Percentiles rank a stretch among this genome's conserved stretches.
Evolutionary conservation across 805 yeast species (phyloP).

Genomic region (Metschnikowia drakensbergensis): DNA sequence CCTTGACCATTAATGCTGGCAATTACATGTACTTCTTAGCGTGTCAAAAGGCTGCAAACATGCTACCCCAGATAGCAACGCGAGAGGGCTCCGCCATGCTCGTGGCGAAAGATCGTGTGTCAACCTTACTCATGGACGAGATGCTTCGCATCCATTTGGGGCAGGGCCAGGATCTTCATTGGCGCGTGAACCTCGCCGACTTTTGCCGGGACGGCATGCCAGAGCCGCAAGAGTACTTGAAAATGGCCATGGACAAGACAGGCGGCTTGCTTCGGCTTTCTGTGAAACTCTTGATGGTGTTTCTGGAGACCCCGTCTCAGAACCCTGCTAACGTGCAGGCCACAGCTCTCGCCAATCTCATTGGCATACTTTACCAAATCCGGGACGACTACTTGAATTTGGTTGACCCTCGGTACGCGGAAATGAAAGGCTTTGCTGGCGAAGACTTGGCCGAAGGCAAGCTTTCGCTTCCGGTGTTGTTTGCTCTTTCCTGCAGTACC

Average conservation of each 20-base stretch:
- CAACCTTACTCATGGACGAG: constrained; percentile 59
- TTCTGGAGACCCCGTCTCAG: not conserved
- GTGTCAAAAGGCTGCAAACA: constrained; percentile 42
- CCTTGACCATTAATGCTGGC: constrained; percentile 78
- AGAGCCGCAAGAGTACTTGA: constrained; percentile 47
- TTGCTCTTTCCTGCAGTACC: constrained; percentile 24
- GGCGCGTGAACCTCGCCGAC: constrained; percentile 58
- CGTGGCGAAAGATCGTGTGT: constrained; percentile 2
- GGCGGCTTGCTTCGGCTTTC: constrained; percentile 85
- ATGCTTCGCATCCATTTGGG: constrained; percentile 81
- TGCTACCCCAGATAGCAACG: not conserved
- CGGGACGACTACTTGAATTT: constrained; percentile 81
- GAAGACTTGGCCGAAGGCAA: constrained; percentile 92
- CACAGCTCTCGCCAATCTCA: constrained; percentile 56
- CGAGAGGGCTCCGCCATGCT: not conserved
- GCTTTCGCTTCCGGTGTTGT: constrained; percentile 80
- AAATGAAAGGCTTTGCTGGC: constrained; percentile 65
- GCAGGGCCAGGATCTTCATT: constrained; percentile 83
- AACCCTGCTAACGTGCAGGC: constrained; percentile 23
- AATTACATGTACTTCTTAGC: constrained; percentile 79
- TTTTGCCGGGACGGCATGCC: constrained; percentile 22
- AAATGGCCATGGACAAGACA: constrained; percentile 82
- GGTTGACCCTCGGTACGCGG: constrained; percentile 44
- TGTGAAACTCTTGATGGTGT: constrained; percentile 53
- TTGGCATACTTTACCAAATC: constrained; percentile 85